These are phyloP conservation scores for Volvariella surrecta DNA, from an alignment of 1,284 basidiomycete genomes.

Conservation along the genomic window DNA sequence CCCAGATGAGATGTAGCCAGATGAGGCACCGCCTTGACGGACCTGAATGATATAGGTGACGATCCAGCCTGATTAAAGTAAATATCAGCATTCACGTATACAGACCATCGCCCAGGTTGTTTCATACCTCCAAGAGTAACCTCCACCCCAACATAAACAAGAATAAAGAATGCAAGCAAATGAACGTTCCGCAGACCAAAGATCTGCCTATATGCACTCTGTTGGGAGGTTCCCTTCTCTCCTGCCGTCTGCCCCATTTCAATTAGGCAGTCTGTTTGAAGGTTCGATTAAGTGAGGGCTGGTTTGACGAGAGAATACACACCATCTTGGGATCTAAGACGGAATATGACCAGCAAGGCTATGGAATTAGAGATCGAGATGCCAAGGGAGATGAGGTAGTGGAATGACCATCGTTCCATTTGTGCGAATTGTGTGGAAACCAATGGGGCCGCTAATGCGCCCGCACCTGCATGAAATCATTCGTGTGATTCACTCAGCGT, in stretches of 20 bases:
- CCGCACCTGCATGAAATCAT: slow-evolving; percentile 41
- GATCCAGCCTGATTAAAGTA: slow-evolving; percentile 39
- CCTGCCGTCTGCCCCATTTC: slow-evolving; percentile 30
- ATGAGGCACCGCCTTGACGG: slow-evolving; percentile 34
- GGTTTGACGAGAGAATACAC: slow-evolving; percentile 4
- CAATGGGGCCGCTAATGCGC: slow-evolving; percentile 60
- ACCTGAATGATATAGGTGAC: slow-evolving; percentile 48
- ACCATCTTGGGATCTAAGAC: slow-evolving; percentile 43
- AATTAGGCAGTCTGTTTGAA: slow-evolving; percentile 26
- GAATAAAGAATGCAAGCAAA: slow-evolving; percentile 48
- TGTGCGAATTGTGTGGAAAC: slow-evolving; percentile 62
- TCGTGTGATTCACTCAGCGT: slow-evolving; percentile 6
- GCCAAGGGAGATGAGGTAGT: slow-evolving; percentile 55
- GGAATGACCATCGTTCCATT: slow-evolving; percentile 41
- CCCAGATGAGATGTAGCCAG: slow-evolving; percentile 45
- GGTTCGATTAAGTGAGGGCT: not conserved
- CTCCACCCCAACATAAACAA: slow-evolving; percentile 64
- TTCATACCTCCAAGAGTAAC: slow-evolving; percentile 54
- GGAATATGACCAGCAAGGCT: slow-evolving; percentile 41
- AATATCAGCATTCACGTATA: not conserved
- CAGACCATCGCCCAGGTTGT: not conserved
- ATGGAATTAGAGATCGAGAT: slow-evolving; percentile 39
- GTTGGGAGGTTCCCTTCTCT: slow-evolving; percentile 24
- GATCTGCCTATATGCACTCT: slow-evolving; percentile 47
- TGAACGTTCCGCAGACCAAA: slow-evolving; percentile 46